Conservation (phyloP, 1,284 basidiomycete genomes). For the Cutaneotrichosporon spelunceum region DNA sequence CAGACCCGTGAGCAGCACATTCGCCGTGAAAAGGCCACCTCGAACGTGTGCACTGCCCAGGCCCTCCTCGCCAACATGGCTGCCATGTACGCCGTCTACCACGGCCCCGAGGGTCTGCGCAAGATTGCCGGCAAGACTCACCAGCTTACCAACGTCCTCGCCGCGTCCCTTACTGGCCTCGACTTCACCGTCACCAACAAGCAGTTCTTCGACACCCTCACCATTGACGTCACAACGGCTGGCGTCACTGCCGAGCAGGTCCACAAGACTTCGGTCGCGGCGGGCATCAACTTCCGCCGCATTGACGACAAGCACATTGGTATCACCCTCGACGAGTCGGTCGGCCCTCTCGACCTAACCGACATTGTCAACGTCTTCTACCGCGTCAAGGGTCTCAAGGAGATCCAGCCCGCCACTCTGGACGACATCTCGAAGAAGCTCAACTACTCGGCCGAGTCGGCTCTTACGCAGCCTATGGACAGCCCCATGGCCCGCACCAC, state of each 20-base stretch:
- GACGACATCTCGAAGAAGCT: conserved; percentile 46
- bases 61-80: conserved; percentile 95
- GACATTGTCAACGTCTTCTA: conserved; percentile 80
- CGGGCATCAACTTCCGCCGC: conserved; percentile 77
- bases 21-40: conserved; percentile 90
- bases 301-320: conserved; percentile 77
- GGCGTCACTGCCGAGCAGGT: conserved; percentile 62
- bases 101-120: conserved; percentile 81
- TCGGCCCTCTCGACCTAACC: conserved; percentile 69
- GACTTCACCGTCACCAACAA: conserved; percentile 65
- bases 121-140: conserved; percentile 89
- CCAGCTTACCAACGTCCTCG: conserved; percentile 78
- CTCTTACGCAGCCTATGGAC: conserved; percentile 52
- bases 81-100: conserved; percentile 96
- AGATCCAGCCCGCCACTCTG: conserved; percentile 47
- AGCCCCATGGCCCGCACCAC: conserved; percentile 65
- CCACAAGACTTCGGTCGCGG: conserved; percentile 65
- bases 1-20: conserved; percentile 98
- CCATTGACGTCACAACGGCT: conserved; percentile 64
- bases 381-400: conserved; percentile 45
- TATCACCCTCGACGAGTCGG: conserved; percentile 89
- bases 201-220: conserved; percentile 89
- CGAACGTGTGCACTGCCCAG: conserved; percentile 87
- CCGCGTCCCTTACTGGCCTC: conserved; percentile 63
- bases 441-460: conserved; percentile 32